Evolutionary conservation across 2,329 filamentous ascomycete genomes (phyloP).

Genomic region (Cladophialophora chaetospira): DNA sequence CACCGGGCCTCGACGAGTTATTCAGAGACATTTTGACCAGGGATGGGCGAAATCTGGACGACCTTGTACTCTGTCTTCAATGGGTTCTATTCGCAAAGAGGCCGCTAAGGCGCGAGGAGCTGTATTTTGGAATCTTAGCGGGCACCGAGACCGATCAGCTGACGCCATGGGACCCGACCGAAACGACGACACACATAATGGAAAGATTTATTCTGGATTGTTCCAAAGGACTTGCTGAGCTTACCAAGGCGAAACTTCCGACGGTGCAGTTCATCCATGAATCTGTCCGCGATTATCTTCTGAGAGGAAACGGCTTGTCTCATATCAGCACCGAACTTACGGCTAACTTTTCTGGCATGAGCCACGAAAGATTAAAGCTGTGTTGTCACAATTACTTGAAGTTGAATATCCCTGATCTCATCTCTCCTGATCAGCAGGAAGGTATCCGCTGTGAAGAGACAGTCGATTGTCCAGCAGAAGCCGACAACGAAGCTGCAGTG

Average conservation of each 20-base stretch:
- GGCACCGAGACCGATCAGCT: conserved; percentile 33
- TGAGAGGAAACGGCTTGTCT: conserved; percentile 40
- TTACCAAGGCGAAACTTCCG: conserved; percentile 23
- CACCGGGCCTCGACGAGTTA: conserved; percentile 47
- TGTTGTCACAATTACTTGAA: conserved; percentile 48
- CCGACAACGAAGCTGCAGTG: too few relatives aligned
- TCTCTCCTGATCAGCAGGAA: too few relatives aligned
- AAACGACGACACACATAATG: conserved; percentile 32
- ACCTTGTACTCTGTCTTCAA: conserved; percentile 41
- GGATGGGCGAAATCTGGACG: conserved; percentile 47
- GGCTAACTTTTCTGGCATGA: conserved; percentile 37
- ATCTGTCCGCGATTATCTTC: conserved; percentile 45
- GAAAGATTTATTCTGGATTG: conserved; percentile 42
- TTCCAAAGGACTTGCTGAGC: conserved; percentile 53
- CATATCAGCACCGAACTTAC: conserved; percentile 37
- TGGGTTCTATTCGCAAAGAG: conserved; percentile 28
- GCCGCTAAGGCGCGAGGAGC: conserved; percentile 43
- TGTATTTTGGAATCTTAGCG: conserved; percentile 49
- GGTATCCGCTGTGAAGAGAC: too few relatives aligned
- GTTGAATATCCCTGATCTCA: conserved; percentile 23
- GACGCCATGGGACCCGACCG: conserved; percentile 31
- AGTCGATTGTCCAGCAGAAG: too few relatives aligned
- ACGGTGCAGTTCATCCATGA: conserved; percentile 52
- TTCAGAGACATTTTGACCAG: conserved; percentile 56
- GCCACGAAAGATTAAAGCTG: conserved; percentile 49